These are phyloP conservation scores for Stephania cephalantha DNA, from an alignment of 164 flowering plant genomes.

Conservation along the genomic window DNA sequence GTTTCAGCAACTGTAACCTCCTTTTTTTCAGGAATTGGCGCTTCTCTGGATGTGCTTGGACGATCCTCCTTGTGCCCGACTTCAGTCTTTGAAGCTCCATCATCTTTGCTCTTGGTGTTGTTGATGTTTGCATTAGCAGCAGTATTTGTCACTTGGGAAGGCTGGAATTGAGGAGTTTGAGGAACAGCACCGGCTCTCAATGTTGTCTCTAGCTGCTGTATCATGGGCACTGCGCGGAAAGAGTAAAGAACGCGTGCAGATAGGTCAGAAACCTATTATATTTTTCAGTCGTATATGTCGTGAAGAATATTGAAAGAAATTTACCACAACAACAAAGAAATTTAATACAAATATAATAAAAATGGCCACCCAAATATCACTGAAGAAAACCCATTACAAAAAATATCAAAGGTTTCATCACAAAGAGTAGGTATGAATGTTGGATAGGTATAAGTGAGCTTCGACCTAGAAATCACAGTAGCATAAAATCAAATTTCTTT, in stretches of 20 bases:
- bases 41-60: background rate
- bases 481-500: too few relatives aligned
- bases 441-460: too few relatives aligned
- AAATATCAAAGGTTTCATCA: background rate
- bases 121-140: slow-evolving; percentile 3
- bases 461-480: too few relatives aligned
- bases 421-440: background rate
- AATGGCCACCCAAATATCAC: background rate
- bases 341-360: too few relatives aligned
- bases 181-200: slow-evolving; percentile 75
- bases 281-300: background rate
- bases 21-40: background rate
- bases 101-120: background rate
- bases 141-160: slow-evolving; percentile 4
- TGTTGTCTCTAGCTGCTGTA: slow-evolving; percentile 76
- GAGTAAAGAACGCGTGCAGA: background rate
- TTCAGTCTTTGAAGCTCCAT: background rate
- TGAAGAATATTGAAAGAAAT: background rate
- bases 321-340: background rate
- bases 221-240: slow-evolving; percentile 83
- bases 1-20: slow-evolving; percentile 25
- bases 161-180: slow-evolving; percentile 72
- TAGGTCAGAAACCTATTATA: background rate
- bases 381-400: background rate
- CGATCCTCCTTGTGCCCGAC: background rate